A percentile compares a stretch with the other conserved stretches of the same genome.
Evolutionary conservation across 2,329 filamentous ascomycete genomes (phyloP).

Genomic region (Trichophyton benhamiae): DNA sequence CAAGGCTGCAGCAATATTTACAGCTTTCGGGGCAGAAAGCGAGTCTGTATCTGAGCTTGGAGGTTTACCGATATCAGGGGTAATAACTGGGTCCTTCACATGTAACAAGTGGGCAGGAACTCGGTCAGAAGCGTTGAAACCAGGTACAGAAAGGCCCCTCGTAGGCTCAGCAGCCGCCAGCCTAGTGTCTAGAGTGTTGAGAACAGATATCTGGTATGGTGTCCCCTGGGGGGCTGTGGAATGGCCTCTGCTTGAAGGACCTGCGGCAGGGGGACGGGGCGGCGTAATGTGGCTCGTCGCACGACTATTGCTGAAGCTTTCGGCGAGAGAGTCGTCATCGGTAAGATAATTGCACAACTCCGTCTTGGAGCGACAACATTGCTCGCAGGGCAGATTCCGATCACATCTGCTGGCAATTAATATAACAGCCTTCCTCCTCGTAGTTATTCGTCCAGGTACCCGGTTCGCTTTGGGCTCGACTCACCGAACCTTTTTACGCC

Average conservation of each 20-base stretch:
- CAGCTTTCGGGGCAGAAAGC: background rate
- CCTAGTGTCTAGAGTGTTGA: no score
- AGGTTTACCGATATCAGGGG: background rate
- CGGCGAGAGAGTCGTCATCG: background rate
- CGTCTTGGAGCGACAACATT: constrained; percentile 4
- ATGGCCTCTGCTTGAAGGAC: no score
- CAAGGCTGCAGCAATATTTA: background rate
- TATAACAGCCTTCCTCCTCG: background rate
- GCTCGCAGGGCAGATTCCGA: constrained; percentile 5
- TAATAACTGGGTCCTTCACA: background rate
- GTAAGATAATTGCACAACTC: constrained; percentile 2
- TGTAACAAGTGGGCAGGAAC: no score
- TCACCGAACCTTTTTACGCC: constrained; percentile 6
- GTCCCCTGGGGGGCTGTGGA: no score
- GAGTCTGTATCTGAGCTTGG: background rate
- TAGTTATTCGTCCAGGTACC: no score
- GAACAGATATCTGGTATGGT: no score
- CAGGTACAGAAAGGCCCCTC: no score
- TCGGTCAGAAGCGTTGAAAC: no score
- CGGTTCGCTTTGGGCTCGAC: background rate
- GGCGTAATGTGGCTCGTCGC: background rate
- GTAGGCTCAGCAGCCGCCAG: no score
- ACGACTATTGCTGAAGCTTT: background rate
- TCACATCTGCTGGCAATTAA: background rate
- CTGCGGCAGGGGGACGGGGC: background rate